Conservation (phyloP, 1,139 yeast genomes). For the Nadsonia starkeyi-henricii region DNA sequence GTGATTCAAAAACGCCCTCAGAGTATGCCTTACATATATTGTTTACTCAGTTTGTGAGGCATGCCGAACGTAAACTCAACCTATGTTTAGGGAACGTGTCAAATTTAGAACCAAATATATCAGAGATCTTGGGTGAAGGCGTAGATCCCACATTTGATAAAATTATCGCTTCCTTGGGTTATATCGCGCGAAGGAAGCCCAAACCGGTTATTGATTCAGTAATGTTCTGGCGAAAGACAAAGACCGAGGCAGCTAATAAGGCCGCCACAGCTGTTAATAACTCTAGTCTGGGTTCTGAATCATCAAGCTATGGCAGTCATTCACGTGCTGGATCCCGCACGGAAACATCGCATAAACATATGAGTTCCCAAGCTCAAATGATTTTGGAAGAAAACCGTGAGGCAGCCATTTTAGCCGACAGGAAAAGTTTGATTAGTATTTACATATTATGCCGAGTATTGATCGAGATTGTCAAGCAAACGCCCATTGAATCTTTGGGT, state of each 20-base stretch:
- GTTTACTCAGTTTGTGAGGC: conserved; percentile 84
- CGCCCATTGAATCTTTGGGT: conserved; percentile 57
- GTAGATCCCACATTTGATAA: conserved; percentile 77
- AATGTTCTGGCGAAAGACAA: conserved; percentile 94
- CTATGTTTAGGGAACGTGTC: conserved; percentile 56
- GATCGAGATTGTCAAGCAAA: conserved; percentile 83
- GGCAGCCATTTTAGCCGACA: conserved; percentile 69
- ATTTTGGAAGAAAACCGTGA: conserved; percentile 38
- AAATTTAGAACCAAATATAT: conserved; percentile 66
- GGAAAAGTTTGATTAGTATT: conserved; percentile 75
- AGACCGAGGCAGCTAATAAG: conserved; percentile 70
- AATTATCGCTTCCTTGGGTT: conserved; percentile 74
- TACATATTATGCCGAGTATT: conserved; percentile 86
- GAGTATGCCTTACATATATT: conserved; percentile 89
- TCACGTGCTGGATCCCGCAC: conserved; percentile 7
- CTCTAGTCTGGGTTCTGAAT: conserved; percentile 7
- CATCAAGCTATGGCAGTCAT: conserved; percentile 7
- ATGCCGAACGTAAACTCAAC: conserved; percentile 76
- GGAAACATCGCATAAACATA: conserved; percentile 8
- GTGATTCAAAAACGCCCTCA: conserved; percentile 54
- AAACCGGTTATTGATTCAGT: conserved; percentile 95
- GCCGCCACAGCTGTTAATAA: conserved; percentile 29
- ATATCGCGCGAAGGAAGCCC: conserved; percentile 78
- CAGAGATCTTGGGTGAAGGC: conserved; percentile 74
- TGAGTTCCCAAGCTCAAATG: conserved; percentile 5